These are phyloP conservation scores for Rhizopogon vinicolor DNA, from an alignment of 768 basidiomycete species.

Conservation along the genomic window DNA sequence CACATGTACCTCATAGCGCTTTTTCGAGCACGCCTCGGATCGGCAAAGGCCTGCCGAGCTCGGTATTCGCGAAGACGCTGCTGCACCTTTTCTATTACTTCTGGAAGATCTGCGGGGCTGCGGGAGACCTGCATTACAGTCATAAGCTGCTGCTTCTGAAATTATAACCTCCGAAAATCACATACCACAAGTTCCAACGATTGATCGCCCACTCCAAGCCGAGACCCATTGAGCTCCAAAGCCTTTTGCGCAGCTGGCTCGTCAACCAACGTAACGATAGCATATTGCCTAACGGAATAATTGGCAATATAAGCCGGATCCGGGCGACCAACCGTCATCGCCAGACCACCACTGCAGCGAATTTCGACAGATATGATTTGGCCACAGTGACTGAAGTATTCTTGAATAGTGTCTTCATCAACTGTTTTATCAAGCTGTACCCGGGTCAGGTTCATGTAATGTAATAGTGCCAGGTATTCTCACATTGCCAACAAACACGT, in stretches of 20 bases:
- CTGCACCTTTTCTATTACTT: slow-evolving; percentile 24
- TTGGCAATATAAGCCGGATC: slow-evolving; percentile 28
- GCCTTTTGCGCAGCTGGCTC: slow-evolving; percentile 36
- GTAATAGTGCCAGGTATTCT: slow-evolving; percentile 12
- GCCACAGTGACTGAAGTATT: slow-evolving; percentile 21
- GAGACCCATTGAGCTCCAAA: slow-evolving; percentile 31
- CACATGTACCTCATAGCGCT: slow-evolving; percentile 18
- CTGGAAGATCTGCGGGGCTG: slow-evolving; percentile 28
- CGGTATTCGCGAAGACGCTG: slow-evolving; percentile 21
- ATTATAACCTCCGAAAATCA: background rate
- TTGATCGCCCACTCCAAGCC: slow-evolving; percentile 29
- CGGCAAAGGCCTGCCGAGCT: slow-evolving; percentile 10
- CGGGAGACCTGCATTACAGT: slow-evolving; percentile 18
- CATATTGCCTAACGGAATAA: slow-evolving; percentile 43
- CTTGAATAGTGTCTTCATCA: slow-evolving; percentile 17
- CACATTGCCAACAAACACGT: slow-evolving; percentile 63
- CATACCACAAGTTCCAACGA: slow-evolving; percentile 34
- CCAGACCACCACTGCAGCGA: slow-evolving; percentile 28
- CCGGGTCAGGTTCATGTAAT: background rate
- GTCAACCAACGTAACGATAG: slow-evolving; percentile 41
- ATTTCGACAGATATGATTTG: slow-evolving; percentile 16
- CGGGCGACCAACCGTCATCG: slow-evolving; percentile 20
- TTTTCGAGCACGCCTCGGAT: slow-evolving; percentile 16
- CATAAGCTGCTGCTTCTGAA: background rate
- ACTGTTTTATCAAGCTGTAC: slow-evolving; percentile 3